Base-by-base conservation (phyloP, 1,284 basidiomycete species). In the Fomes fomentarius region DNA sequence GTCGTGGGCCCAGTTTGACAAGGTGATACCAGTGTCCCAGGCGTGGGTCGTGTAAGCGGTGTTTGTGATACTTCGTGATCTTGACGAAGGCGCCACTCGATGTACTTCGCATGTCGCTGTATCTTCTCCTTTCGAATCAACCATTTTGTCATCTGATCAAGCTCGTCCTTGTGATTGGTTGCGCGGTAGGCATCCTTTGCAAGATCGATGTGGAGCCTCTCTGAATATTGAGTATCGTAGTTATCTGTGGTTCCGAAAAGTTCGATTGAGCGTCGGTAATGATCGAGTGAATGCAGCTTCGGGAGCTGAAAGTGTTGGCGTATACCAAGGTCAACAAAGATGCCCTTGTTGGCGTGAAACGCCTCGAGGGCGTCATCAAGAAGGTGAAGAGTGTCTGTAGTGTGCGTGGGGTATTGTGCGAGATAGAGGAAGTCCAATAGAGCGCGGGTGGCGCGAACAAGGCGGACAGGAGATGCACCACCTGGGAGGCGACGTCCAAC, bases 131-230 rank as follows among this genome's bases (percentile, higher is more conserved):
- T 17, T 14, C 50, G 50, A 12, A 33, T n/a, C 3, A 51, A 25
- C 50, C 50, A 51, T 3, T n/a, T n/a, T 3, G 42, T 45, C 50
- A 51, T 51, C 24, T 51, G 50, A 1, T 1, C 14, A n/a, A 51
- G 8, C 15, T 50, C 25, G 28, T 50, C 38, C 25, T 28, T 28
- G 10, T 12, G 11, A 26, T 43, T 43, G 4, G 55, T 30, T 31
- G 41, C 26, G 1, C 41, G 26, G 17, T 68, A 68, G 0, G 48
- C 64, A 4, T 54, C 24, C 43, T 69, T 67, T 2, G 66, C 63
- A 21, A 60, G 61, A 57, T 67, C 60, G 46, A 68, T 68, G 42
- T 68, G 66, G 1, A 67, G 57, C 0, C 62, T 54, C 44, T 69
- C 67, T 0, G 66, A 24, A 7, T 33, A 24, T 25, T 56, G 43